Percentiles rank a stretch among this genome's conserved stretches.
Evolutionary conservation across 192 early-diverging fungal species (phyloP).

Genomic region (Coemansia sp.): DNA sequence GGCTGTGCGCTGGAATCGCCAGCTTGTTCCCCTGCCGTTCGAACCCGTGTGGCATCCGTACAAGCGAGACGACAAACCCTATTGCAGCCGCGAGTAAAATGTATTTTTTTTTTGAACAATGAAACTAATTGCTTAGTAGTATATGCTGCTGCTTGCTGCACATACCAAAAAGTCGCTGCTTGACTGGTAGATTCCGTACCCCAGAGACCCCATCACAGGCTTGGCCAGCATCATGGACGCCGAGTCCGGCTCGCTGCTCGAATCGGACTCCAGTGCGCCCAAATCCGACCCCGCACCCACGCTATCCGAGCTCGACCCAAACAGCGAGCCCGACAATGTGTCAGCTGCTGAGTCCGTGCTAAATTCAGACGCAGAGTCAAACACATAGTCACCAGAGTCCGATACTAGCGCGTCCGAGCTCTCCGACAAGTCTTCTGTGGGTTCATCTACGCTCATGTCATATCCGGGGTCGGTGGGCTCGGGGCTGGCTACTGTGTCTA

Average conservation of each 20-base stretch:
- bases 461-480: not conserved
- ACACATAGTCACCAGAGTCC: too few relatives aligned
- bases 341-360: too few relatives aligned
- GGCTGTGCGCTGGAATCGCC: conserved; percentile 16
- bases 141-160: not conserved
- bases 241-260: not conserved
- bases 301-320: too few relatives aligned
- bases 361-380: not conserved
- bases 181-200: not conserved
- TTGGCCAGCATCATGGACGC: not conserved
- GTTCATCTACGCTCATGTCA: not conserved
- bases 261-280: not conserved
- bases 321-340: too few relatives aligned
- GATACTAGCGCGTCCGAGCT: too few relatives aligned
- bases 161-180: not conserved
- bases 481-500: too few relatives aligned
- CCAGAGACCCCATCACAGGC: not conserved
- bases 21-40: conserved; percentile 38
- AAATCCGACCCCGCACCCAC: too few relatives aligned
- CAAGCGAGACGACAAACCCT: conserved; percentile 12
- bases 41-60: conserved; percentile 26
- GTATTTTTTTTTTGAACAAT: not conserved
- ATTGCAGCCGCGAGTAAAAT: not conserved
- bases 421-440: not conserved
- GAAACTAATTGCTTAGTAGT: not conserved